Evolutionary conservation across 169 alveolate species (phyloP).

Genomic region (Eimeria brunetti): DNA sequence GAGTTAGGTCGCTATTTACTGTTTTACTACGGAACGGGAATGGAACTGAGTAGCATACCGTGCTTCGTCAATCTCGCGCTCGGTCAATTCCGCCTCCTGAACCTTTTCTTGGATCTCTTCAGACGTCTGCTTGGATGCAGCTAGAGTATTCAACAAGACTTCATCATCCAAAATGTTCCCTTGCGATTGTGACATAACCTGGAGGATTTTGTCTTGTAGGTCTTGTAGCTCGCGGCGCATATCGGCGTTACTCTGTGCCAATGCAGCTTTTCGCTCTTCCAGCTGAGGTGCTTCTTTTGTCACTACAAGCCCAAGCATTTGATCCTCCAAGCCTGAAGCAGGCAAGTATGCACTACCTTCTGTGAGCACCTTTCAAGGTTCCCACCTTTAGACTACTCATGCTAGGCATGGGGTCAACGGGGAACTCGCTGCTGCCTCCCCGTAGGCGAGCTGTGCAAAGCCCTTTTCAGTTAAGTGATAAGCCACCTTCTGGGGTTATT

Average conservation of each 20-base stretch:
- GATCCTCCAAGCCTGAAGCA: slow-evolving; percentile 93
- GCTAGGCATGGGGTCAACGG: neutral
- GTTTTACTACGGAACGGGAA: neutral
- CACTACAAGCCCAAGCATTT: slow-evolving; percentile 95
- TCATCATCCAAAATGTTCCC: slow-evolving; percentile 96
- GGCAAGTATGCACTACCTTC: neutral
- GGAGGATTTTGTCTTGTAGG: slow-evolving; percentile 95
- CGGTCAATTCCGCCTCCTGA: slow-evolving; percentile 91
- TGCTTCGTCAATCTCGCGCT: slow-evolving; percentile 94
- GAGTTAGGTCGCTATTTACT: no score
- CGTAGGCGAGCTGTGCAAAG: neutral
- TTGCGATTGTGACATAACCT: slow-evolving; percentile 81
- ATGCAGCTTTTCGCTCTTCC: slow-evolving; percentile 92
- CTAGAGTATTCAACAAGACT: slow-evolving; percentile 95
- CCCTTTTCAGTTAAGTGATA: neutral
- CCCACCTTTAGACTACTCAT: neutral
- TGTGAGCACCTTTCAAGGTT: neutral
- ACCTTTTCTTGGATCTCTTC: slow-evolving; percentile 95
- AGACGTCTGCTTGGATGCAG: slow-evolving; percentile 95
- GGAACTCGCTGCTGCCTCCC: neutral
- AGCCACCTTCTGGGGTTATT: slow-evolving; percentile 92
- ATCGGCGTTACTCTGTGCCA: slow-evolving; percentile 92
- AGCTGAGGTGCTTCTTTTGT: slow-evolving; percentile 94
- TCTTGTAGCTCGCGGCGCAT: slow-evolving; percentile 91
- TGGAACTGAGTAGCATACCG: slow-evolving; percentile 33